Conservation (phyloP, 768 basidiomycete species). For the Trametes cinnabarina region DNA sequence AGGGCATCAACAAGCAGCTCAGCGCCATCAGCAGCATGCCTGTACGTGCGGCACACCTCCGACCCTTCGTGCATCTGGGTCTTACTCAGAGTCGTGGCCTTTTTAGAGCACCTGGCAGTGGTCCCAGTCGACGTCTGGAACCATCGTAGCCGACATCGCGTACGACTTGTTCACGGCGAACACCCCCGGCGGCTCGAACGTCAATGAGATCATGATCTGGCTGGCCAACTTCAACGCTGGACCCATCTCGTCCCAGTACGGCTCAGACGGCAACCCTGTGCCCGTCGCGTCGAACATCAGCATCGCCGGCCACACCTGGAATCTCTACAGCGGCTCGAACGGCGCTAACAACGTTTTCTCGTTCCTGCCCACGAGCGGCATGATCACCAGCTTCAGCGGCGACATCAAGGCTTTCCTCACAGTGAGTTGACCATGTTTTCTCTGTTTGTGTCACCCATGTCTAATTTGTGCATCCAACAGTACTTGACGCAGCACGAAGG, state of each 20-base stretch:
- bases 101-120: slow-evolving; percentile 51
- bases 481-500: slow-evolving; percentile 48
- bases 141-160: slow-evolving; percentile 53
- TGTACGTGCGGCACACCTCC: slow-evolving; percentile 36
- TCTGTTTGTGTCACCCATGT: neutral
- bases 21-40: slow-evolving; percentile 53
- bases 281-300: slow-evolving; percentile 45
- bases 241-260: slow-evolving; percentile 54
- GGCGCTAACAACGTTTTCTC: slow-evolving; percentile 44
- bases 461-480: slow-evolving; percentile 30
- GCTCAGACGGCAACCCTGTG: slow-evolving; percentile 43
- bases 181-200: slow-evolving; percentile 45
- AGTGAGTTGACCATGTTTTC: slow-evolving; percentile 27
- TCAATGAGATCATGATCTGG: slow-evolving; percentile 63
- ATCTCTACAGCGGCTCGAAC: slow-evolving; percentile 55
- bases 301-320: slow-evolving; percentile 54
- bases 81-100: neutral
- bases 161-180: slow-evolving; percentile 64
- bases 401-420: slow-evolving; percentile 54
- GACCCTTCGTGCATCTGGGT: neutral
- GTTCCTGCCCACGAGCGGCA: slow-evolving; percentile 39
- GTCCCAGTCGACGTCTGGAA: slow-evolving; percentile 43
- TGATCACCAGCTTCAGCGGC: slow-evolving; percentile 48
- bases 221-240: slow-evolving; percentile 55
- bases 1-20: slow-evolving; percentile 51